Evolutionary conservation across 306 rosid species (phyloP), one percentile per base, ranked within the genome.

Genomic region (Sophora flavescens): DNA sequence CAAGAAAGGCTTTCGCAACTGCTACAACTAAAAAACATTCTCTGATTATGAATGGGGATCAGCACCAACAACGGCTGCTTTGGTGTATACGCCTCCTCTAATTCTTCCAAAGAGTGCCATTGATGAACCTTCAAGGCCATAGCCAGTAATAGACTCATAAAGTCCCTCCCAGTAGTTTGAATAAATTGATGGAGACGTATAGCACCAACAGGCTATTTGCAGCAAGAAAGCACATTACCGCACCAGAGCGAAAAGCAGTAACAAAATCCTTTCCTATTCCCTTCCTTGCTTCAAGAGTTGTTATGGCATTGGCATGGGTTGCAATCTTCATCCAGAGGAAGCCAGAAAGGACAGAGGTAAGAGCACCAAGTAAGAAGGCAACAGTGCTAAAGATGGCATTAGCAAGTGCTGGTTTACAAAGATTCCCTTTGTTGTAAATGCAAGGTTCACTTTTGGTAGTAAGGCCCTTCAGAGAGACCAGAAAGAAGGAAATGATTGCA

Each of bases 31-130:
- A 48, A 67, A 5, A 38, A 44, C 18, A 41, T 5, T 38, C 52
- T 32, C 33, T 11, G 52, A 9, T 17, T 22, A 22, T 22, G 22
- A 70, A 52, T 63, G 47, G 17, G 28, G 42, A 53, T 57, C 93
- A 80, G 93, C 96, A 39, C 96, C 96, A 80, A 88, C 93, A 91
- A 87, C 93, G 57, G 93, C 96, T 41, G 96, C 96, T 85, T 88
- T 90, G 44, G 96, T 90, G 82, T 88, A 90, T 39, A 88, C 87
- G 28, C 93, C 96, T 60, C 93, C 93, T 5, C 93, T 93, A 78
- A 91, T 91, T 80, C 96, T 87, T 73, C 90, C 93, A 48, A 88
- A 88, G 69, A 91, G 87, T 8, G 96, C 93, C 96, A 91, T 90
- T 45, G 96, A 91, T 32, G 88, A 91, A 15, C 96, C 93, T 75